phyloP scores from a whole-genome alignment of 306 rosid genomes.

The Psophocarpus tetragonolobus region DNA sequence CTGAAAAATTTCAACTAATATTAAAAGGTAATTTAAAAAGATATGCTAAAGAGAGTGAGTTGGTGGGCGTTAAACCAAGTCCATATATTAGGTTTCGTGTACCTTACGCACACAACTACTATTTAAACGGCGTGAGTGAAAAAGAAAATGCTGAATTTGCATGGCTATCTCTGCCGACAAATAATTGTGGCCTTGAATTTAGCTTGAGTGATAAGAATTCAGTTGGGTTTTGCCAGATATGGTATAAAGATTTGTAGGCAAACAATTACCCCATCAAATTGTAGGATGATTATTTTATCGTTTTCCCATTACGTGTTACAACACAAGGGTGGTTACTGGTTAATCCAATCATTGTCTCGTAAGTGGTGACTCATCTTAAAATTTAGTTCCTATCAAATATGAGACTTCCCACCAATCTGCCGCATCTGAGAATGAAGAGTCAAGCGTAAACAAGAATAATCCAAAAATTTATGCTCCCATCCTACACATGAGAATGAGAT shows the following conservation, averaged over 20 bases:
- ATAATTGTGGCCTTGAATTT: conserved; percentile 10
- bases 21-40: too few relatives aligned
- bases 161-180: conserved; percentile 31
- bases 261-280: neutral
- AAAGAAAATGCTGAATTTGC: neutral
- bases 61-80: too few relatives aligned
- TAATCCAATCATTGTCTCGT: conserved; percentile 21
- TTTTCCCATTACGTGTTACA: neutral
- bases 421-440: conserved; percentile 6
- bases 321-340: conserved; percentile 12
- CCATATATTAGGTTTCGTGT: neutral
- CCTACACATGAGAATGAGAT: conserved; percentile 10
- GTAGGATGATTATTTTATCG: neutral
- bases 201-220: neutral
- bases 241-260: neutral
- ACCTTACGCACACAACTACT: neutral
- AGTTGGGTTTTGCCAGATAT: neutral
- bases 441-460: neutral
- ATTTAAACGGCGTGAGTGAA: neutral
- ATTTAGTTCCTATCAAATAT: conserved; percentile 4
- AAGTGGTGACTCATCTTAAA: neutral
- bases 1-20: too few relatives aligned
- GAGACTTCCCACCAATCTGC: conserved; percentile 4
- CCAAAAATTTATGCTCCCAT: conserved; percentile 10
- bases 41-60: too few relatives aligned